These are phyloP conservation scores for Nannizziopsis arthrosporioides DNA, from an alignment of 2,329 filamentous ascomycete genomes.

Conservation along the genomic window DNA sequence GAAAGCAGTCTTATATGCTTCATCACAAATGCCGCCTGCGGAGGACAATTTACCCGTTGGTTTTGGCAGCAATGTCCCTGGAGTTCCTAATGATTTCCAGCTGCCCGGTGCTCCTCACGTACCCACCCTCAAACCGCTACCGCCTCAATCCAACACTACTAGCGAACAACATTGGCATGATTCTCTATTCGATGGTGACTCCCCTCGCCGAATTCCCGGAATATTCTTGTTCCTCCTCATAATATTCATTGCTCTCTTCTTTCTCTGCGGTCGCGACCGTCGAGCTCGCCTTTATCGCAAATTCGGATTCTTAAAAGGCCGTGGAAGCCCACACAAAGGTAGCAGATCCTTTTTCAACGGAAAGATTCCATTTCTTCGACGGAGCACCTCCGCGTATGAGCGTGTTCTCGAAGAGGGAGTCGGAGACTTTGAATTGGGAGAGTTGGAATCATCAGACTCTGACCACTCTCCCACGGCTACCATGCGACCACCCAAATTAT, in stretches of 20 bases:
- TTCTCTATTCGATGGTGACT: constrained; percentile 52
- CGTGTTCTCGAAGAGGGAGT: constrained; percentile 70
- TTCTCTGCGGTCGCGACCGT: constrained; percentile 70
- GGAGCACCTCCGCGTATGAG: constrained; percentile 52
- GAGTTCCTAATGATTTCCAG: constrained; percentile 67
- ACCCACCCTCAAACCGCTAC: constrained; percentile 21
- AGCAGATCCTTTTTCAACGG: constrained; percentile 50
- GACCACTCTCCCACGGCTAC: constrained; percentile 47
- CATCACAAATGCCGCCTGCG: constrained; percentile 66
- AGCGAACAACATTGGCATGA: constrained; percentile 47
- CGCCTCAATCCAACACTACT: constrained; percentile 21
- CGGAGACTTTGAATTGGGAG: constrained; percentile 65
- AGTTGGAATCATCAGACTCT: constrained; percentile 51
- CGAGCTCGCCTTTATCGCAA: constrained; percentile 50
- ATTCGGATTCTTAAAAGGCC: constrained; percentile 28
- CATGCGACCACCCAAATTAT: constrained; percentile 39
- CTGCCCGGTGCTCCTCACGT: constrained; percentile 44
- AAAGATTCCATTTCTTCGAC: constrained; percentile 29
- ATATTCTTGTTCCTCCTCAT: constrained; percentile 69
- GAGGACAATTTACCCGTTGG: constrained; percentile 63
- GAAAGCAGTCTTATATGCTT: constrained; percentile 90
- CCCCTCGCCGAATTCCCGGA: constrained; percentile 58
- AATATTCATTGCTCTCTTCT: constrained; percentile 54
- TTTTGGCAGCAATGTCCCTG: constrained; percentile 72
- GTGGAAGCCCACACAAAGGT: constrained; percentile 27